phyloP scores from a whole-genome alignment of 2,329 filamentous ascomycete species.

The Venturia carpophila region DNA sequence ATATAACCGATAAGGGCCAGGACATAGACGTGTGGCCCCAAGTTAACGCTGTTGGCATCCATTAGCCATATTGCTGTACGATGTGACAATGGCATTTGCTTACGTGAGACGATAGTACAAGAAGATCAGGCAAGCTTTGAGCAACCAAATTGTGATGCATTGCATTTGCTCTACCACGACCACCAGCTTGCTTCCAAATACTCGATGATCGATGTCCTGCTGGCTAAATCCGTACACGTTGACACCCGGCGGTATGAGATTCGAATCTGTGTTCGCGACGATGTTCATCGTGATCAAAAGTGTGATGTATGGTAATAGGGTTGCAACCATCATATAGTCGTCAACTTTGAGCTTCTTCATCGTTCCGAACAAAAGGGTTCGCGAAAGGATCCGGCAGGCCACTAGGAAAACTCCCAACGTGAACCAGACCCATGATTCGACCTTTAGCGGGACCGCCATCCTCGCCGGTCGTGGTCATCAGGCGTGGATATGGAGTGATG shows the following conservation, averaged over 20 bases:
- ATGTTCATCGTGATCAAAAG: conserved; percentile 29
- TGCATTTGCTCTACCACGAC: conserved; percentile 48
- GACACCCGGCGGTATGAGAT: conserved; percentile 30
- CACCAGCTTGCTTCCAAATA: conserved; percentile 49
- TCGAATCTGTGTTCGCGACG: conserved; percentile 29
- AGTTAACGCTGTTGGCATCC: conserved; percentile 23
- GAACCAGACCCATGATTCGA: conserved; percentile 21
- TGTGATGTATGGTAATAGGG: conserved; percentile 31
- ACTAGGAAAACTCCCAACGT: conserved; percentile 17
- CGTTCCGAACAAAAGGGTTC: conserved; percentile 17
- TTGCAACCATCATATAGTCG: conserved; percentile 30
- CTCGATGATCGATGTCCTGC: conserved; percentile 34
- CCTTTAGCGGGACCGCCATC: conserved; percentile 15
- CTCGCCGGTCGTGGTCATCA: conserved; percentile 11
- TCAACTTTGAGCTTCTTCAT: conserved; percentile 26
- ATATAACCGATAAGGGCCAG: conserved; percentile 40
- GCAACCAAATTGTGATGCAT: conserved; percentile 43
- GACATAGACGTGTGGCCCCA: conserved; percentile 34
- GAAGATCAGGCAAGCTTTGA: conserved; percentile 47
- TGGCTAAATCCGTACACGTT: conserved; percentile 29
- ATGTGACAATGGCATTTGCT: conserved; percentile 23
- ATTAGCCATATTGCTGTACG: conserved; percentile 22
- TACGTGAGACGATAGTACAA: conserved; percentile 47
- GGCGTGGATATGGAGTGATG: neutral
- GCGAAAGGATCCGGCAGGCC: conserved; percentile 17